phyloP scores from a whole-genome alignment of 208 protist species.

The Vickermania spadyakhi region DNA sequence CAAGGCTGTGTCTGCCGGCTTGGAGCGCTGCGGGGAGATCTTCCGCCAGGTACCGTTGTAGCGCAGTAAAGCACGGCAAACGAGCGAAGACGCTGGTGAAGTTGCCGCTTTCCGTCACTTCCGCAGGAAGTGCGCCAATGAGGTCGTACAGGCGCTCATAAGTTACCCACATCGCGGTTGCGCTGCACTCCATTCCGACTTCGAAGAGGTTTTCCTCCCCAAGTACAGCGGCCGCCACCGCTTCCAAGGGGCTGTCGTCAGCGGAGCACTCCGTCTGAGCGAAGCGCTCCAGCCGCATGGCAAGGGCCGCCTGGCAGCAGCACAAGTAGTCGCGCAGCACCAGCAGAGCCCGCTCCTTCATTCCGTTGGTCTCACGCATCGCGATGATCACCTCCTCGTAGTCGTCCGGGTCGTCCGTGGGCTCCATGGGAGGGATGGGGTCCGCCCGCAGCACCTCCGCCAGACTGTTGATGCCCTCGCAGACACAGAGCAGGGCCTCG shows the following conservation, averaged over 20 bases:
- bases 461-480: conserved; percentile 58
- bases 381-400: conserved; percentile 23
- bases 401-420: conserved; percentile 63
- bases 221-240: conserved; percentile 10
- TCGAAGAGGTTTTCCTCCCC: conserved; percentile 29
- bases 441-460: conserved; percentile 49
- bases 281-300: conserved; percentile 12
- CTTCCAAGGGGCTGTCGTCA: conserved; percentile 14
- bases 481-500: conserved; percentile 31
- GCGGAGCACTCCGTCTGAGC: conserved; percentile 1
- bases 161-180: conserved; percentile 42
- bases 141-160: conserved; percentile 53
- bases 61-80: too few relatives aligned
- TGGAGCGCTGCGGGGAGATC: too few relatives aligned
- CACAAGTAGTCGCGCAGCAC: conserved; percentile 14
- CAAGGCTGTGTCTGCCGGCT: too few relatives aligned
- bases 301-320: conserved; percentile 11
- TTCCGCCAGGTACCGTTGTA: too few relatives aligned
- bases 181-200: conserved; percentile 27
- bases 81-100: too few relatives aligned
- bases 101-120: too few relatives aligned
- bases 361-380: conserved; percentile 12
- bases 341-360: conserved; percentile 16
- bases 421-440: conserved; percentile 44
- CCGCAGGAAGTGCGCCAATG: conserved; percentile 15